Percentiles rank a stretch among this genome's conserved stretches.
phyloP scores from a whole-genome alignment of 164 flowering plant genomes.

The Macadamia integrifolia region DNA sequence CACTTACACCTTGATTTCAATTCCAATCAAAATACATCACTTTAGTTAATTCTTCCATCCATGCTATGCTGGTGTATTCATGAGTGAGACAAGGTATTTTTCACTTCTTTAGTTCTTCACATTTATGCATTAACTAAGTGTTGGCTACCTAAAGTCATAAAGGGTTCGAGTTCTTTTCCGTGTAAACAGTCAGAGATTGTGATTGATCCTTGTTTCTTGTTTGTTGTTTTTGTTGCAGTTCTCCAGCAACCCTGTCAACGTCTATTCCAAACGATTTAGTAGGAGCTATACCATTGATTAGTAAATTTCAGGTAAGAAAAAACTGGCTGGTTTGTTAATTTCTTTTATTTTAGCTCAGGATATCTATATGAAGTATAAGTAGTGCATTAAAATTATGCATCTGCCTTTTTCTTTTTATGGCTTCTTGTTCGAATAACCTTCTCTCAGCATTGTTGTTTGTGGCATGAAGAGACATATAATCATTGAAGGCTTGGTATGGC shows the following conservation, averaged over 20 bases:
- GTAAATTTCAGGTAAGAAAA: slow-evolving; percentile 75
- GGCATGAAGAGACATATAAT: too few species aligned
- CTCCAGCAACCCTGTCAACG: slow-evolving; percentile 61
- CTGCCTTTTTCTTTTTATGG: too few species aligned
- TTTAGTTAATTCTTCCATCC: background rate
- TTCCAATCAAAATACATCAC: too few species aligned
- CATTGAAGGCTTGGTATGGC: too few species aligned
- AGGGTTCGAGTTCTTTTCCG: background rate
- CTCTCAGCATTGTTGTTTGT: too few species aligned
- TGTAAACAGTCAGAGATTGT: background rate
- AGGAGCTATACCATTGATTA: slow-evolving; percentile 85
- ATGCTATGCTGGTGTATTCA: background rate
- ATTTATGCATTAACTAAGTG: background rate
- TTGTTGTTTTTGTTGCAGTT: slow-evolving; percentile 36
- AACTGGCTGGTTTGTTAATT: background rate
- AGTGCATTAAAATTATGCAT: too few species aligned
- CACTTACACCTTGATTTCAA: too few species aligned
- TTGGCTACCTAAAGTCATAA: background rate
- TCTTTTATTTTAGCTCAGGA: too few species aligned
- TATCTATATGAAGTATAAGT: too few species aligned
- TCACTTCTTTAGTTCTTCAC: background rate
- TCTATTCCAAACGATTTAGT: slow-evolving; percentile 80
- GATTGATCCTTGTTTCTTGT: background rate
- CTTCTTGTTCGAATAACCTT: too few species aligned
- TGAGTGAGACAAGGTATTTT: background rate